Conservation (phyloP, 2,329 filamentous ascomycete genomes). For the Colletotrichum euphorbiae region DNA sequence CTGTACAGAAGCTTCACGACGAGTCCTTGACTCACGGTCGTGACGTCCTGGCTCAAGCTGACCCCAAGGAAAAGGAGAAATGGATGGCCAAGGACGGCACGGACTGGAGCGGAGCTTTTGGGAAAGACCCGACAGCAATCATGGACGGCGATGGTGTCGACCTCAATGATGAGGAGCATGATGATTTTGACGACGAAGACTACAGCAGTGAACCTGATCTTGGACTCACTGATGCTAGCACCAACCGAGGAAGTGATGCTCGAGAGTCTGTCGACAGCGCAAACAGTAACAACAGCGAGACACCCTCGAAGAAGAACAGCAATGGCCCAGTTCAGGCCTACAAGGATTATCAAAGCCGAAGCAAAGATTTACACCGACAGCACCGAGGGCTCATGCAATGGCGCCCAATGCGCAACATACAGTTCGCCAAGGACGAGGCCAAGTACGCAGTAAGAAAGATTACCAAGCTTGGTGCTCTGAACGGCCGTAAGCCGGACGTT, state of each 20-base stretch:
- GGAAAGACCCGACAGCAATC: conserved; percentile 73
- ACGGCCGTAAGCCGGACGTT: conserved; percentile 86
- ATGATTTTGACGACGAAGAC: conserved; percentile 55
- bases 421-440: conserved; percentile 90
- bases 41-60: conserved; percentile 80
- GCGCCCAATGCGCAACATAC: conserved; percentile 86
- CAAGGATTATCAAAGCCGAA: conserved; percentile 74
- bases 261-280: conserved; percentile 55
- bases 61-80: conserved; percentile 77
- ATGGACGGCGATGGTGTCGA: conserved; percentile 50
- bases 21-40: conserved; percentile 82
- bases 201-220: conserved; percentile 53
- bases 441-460: conserved; percentile 81
- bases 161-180: conserved; percentile 53
- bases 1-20: conserved; percentile 82
- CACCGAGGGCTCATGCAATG: conserved; percentile 95
- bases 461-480: conserved; percentile 80
- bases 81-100: conserved; percentile 85
- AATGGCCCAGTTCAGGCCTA: conserved; percentile 68
- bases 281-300: conserved; percentile 49
- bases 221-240: conserved; percentile 68
- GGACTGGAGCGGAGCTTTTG: conserved; percentile 90
- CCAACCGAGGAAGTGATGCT: conserved; percentile 44
- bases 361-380: conserved; percentile 82
- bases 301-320: conserved; percentile 53